phyloP scores from a whole-genome alignment of 129 eudicot species.

The Artemisia argyi region DNA sequence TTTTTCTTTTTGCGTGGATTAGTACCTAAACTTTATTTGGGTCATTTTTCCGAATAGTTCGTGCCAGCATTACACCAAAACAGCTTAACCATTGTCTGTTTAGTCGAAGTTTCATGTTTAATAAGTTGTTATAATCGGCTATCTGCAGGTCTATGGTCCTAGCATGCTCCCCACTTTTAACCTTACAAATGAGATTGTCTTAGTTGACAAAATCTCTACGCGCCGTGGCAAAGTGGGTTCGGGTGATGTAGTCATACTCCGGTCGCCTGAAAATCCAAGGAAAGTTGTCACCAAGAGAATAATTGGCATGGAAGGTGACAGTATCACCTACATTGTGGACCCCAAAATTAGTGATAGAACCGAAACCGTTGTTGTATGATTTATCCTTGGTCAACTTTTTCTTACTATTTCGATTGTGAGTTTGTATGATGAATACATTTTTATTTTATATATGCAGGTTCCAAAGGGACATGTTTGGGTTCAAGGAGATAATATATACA shows the following conservation, averaged over 20 bases:
- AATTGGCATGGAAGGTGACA: slow-evolving; percentile 64
- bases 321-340: slow-evolving; percentile 49
- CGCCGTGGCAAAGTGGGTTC: slow-evolving; percentile 52
- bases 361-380: slow-evolving; percentile 59
- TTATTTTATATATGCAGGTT: slow-evolving; percentile 38
- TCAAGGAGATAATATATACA: slow-evolving; percentile 67
- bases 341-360: slow-evolving; percentile 49
- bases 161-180: slow-evolving; percentile 92
- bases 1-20: no score
- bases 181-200: slow-evolving; percentile 43
- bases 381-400: background rate
- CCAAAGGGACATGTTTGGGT: slow-evolving; percentile 76
- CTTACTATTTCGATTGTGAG: slow-evolving; percentile 3
- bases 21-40: no score
- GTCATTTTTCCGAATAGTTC: no score
- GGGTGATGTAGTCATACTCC: slow-evolving; percentile 56
- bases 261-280: slow-evolving; percentile 63
- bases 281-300: slow-evolving; percentile 54
- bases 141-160: slow-evolving; percentile 65
- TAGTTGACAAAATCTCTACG: slow-evolving; percentile 55
- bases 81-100: no score
- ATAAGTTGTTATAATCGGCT: slow-evolving; percentile 6
- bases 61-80: no score
- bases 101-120: background rate
- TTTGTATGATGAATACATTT: slow-evolving; percentile 6